Conservation (phyloP, 2,329 filamentous ascomycete species). For the Albifimbria verrucaria region DNA sequence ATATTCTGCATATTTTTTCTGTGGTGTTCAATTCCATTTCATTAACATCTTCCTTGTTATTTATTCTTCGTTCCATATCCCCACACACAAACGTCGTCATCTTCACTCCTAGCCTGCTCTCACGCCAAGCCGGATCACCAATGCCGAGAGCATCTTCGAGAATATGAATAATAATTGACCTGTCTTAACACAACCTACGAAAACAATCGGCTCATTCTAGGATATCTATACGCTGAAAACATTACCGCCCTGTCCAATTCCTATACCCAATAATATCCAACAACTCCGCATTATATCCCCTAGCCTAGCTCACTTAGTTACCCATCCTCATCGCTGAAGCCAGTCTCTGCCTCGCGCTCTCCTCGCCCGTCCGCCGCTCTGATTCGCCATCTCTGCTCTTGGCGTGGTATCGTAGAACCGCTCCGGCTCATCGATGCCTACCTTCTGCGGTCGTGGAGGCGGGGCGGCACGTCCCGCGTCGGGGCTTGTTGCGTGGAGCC, state of each 20-base stretch:
- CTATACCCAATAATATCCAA: constrained; percentile 3
- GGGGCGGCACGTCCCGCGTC: constrained; percentile 25
- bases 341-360: constrained; percentile 29
- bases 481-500: constrained; percentile 11
- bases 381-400: constrained; percentile 10
- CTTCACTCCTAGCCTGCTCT: too few relatives aligned
- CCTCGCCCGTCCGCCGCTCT: constrained; percentile 17
- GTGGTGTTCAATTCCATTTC: too few relatives aligned
- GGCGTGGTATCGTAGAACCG: constrained; percentile 26
- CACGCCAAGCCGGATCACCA: too few relatives aligned
- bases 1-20: too few relatives aligned
- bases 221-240: too few relatives aligned
- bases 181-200: too few relatives aligned
- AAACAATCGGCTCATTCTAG: too few relatives aligned
- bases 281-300: constrained; percentile 7
- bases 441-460: constrained; percentile 34
- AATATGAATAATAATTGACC: too few relatives aligned
- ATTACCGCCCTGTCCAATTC: not conserved
- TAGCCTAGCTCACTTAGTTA: not conserved
- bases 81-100: too few relatives aligned
- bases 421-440: constrained; percentile 31
- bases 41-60: too few relatives aligned
- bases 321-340: constrained; percentile 26
- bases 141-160: too few relatives aligned
- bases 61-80: too few relatives aligned